A percentile compares a stretch with the other conserved stretches of the same genome.
phyloP scores from a whole-genome alignment of 305 asterid species.

The Ajuga reptans region DNA sequence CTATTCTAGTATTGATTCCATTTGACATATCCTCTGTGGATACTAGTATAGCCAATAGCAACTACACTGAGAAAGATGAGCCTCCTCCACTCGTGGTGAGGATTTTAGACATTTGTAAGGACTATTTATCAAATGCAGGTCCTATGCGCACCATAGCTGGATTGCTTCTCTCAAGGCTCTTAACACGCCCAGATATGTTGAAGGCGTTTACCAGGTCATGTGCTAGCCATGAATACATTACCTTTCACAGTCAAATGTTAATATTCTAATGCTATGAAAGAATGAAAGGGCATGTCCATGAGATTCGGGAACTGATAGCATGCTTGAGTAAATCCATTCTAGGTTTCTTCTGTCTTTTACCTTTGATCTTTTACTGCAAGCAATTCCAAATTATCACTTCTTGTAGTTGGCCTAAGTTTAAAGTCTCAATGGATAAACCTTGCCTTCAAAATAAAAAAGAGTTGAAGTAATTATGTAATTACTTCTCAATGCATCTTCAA shows the following conservation, averaged over 20 bases:
- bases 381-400: not conserved
- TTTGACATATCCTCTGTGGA: slow-evolving; percentile 90
- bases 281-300: not conserved
- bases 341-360: not conserved
- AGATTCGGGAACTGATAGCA: not conserved
- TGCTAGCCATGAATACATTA: slow-evolving; percentile 7
- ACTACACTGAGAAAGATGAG: slow-evolving; percentile 35
- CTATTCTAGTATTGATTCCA: slow-evolving; percentile 87
- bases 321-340: not conserved
- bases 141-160: slow-evolving; percentile 92
- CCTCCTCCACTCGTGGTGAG: slow-evolving; percentile 73
- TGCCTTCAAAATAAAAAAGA: not conserved
- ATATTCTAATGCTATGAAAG: slow-evolving; percentile 6
- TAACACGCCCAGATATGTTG: slow-evolving; percentile 89
- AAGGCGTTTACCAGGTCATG: slow-evolving; percentile 66
- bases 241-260: not conserved
- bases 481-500: not conserved
- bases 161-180: slow-evolving; percentile 77
- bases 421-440: not conserved
- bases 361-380: not conserved
- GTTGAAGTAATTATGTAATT: slow-evolving; percentile 6
- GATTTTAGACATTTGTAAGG: slow-evolving; percentile 66
- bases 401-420: not conserved
- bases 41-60: slow-evolving; percentile 52
- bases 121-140: slow-evolving; percentile 81